Evolutionary conservation across 2,329 filamentous ascomycete species (phyloP), one percentile per base, ranked within the genome.

Genomic region (Alternaria sp.): DNA sequence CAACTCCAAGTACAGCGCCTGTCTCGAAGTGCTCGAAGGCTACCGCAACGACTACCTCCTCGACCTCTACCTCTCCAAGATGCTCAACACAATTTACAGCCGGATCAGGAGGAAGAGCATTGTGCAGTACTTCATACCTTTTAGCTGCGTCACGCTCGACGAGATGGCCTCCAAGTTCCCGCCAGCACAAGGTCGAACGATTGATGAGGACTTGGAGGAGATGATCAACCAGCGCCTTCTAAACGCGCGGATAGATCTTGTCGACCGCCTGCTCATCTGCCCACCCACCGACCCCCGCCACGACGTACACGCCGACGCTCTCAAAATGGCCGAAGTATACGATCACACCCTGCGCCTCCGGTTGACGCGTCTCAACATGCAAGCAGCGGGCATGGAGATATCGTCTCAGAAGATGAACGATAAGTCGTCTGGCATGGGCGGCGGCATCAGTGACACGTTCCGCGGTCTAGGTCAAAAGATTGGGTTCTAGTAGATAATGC

Each of bases 21-120:
- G 95, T 78, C 84, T 99, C 47, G 86, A 89, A 50, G 93, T 95
- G 36, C 86, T 99, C 0, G 92, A 96, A 73, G 87, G 89, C 6
- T 95, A 96, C 79, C 89, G 89, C 53, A 83, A 89, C 36, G 96
- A 99, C 79, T 98, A 96, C 77, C 85, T 94, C n/a, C 88, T 98
- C 6, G 96, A 99, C 75, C 83, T 97, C 19, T 91, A 97, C 78
- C 86, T 99, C 7, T 90, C 92, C 62, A 88, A 85, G 65, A 92
- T 97, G 68, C 84, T 97, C 17, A 76, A 85, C 40, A 81, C 83
- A 1, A 84, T 99, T 19, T 96, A 94, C 81, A 83, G 86, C 11
- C 83, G 85, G 51, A 93, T 99, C 70, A 89, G 96, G 62, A 91
- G 87, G 73, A 97, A 97, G 83, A 95, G 94, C 73, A 97, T 99